Conservation (phyloP, 768 basidiomycete species). For the Tricholoma hemisulphureum region DNA sequence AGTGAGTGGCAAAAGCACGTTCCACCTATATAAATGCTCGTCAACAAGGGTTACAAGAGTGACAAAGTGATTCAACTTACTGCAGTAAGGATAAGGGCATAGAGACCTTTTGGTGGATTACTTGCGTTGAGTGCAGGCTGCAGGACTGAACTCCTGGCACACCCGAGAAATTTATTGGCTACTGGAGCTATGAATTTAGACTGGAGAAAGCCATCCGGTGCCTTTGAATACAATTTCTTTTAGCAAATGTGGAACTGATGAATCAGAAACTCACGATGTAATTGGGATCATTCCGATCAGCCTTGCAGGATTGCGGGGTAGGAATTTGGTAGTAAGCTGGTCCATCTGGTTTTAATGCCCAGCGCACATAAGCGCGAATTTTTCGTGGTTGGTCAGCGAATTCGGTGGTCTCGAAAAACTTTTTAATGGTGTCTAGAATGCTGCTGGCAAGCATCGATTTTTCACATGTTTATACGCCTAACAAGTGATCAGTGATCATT, state of each 20-base stretch:
- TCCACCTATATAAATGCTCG: no score
- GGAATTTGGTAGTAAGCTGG: slow-evolving; percentile 8
- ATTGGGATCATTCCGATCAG: background rate
- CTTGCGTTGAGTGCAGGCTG: background rate
- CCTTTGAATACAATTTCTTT: background rate
- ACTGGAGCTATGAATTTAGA: slow-evolving; percentile 2
- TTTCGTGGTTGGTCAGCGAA: background rate
- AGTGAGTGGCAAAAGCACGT: no score
- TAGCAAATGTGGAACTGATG: background rate
- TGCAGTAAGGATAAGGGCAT: slow-evolving; percentile 5
- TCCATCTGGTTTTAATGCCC: slow-evolving; percentile 7
- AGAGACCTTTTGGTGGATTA: slow-evolving; percentile 8
- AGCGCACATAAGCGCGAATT: slow-evolving; percentile 6
- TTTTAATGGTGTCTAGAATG: slow-evolving; percentile 4
- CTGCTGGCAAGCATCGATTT: slow-evolving; percentile 11
- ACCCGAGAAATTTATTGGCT: slow-evolving; percentile 2
- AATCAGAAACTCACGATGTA: slow-evolving; percentile 3
- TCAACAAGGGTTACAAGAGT: background rate
- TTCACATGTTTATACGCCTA: slow-evolving; percentile 12
- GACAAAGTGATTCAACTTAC: background rate
- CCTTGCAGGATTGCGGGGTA: background rate
- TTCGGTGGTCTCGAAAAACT: background rate
- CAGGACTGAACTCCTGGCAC: slow-evolving; percentile 1
- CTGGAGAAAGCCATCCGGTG: slow-evolving; percentile 7
- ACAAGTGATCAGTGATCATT: background rate